Percentiles rank a stretch among this genome's conserved stretches.
Conservation (phyloP, 208 protist genomes). For the Acanthamoeba healyi region DNA sequence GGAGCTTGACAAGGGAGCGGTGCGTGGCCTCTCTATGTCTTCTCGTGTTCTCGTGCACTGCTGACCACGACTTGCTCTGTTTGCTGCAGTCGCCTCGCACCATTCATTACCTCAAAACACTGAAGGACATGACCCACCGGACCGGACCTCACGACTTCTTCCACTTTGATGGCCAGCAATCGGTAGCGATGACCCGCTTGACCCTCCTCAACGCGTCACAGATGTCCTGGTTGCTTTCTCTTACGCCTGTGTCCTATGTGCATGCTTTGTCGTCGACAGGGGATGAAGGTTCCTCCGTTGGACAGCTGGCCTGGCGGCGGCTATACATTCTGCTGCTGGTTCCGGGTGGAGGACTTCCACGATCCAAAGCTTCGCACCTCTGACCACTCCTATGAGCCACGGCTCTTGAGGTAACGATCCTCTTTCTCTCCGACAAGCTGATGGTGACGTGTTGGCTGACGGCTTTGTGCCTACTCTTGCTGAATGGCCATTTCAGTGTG, state of each 20-base stretch:
- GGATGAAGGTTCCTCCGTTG: constrained; percentile 19
- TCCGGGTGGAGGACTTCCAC: constrained; percentile 13
- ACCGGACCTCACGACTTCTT: constrained; percentile 10
- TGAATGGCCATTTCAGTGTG: not conserved
- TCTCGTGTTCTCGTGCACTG: not conserved
- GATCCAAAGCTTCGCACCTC: constrained; percentile 30
- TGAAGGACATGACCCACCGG: constrained; percentile 39
- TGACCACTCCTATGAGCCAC: constrained; percentile 8
- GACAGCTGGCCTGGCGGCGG: constrained; percentile 1
- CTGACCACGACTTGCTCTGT: not conserved
- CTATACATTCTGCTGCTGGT: constrained; percentile 32
- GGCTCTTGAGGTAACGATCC: not conserved
- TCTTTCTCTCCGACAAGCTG: too few relatives aligned
- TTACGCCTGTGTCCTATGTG: not conserved
- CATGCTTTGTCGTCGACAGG: not conserved
- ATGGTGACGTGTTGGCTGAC: too few relatives aligned
- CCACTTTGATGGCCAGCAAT: constrained; percentile 45
- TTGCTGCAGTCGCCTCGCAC: not conserved
- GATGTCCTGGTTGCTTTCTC: not conserved
- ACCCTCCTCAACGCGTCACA: not conserved
- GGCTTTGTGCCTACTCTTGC: not conserved
- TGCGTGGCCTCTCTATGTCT: not conserved
- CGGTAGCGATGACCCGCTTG: not conserved
- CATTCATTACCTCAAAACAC: constrained; percentile 16
- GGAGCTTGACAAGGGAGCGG: not conserved